A percentile compares a stretch with the other conserved stretches of the same genome.
Conservation (phyloP, 345 rosid species). For the Turnera subulata region DNA sequence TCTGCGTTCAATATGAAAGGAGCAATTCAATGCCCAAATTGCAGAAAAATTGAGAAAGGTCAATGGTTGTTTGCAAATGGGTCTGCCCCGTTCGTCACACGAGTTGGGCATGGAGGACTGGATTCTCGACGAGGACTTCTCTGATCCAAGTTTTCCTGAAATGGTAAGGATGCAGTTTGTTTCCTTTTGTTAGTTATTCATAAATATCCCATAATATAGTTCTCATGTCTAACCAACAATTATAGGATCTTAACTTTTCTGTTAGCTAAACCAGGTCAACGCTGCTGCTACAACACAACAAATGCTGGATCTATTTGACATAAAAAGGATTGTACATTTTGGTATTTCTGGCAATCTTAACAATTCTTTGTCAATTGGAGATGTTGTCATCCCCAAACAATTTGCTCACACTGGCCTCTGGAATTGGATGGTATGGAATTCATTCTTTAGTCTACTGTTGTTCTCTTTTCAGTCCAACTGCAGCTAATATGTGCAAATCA, state of each 20-base stretch:
- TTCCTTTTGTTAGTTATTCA: neutral
- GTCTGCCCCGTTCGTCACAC: too few relatives aligned
- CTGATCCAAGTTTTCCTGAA: constrained; percentile 47
- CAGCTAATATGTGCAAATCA: too few relatives aligned
- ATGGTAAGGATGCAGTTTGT: constrained; percentile 39
- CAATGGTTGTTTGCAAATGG: too few relatives aligned
- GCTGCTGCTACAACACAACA: constrained; percentile 61
- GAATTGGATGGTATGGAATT: constrained; percentile 1
- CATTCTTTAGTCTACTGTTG: too few relatives aligned
- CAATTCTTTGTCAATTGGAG: constrained; percentile 8
- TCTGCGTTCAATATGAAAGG: constrained; percentile 77
- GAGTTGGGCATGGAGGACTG: constrained; percentile 62
- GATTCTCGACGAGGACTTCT: constrained; percentile 56
- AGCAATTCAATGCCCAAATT: constrained; percentile 81
- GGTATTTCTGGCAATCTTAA: constrained; percentile 42
- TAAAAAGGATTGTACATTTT: constrained; percentile 42
- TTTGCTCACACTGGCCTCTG: constrained; percentile 8
- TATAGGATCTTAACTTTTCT: neutral
- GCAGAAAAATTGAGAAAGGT: constrained; percentile 68
- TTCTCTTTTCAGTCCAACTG: too few relatives aligned
- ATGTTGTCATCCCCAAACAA: constrained; percentile 5
- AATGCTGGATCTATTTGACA: constrained; percentile 37
- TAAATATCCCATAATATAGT: too few relatives aligned
- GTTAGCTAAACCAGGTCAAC: constrained; percentile 28
- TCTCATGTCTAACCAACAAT: too few relatives aligned